phyloP scores from a whole-genome alignment of 2,329 filamentous ascomycete genomes.

The Apiospora arundinis region DNA sequence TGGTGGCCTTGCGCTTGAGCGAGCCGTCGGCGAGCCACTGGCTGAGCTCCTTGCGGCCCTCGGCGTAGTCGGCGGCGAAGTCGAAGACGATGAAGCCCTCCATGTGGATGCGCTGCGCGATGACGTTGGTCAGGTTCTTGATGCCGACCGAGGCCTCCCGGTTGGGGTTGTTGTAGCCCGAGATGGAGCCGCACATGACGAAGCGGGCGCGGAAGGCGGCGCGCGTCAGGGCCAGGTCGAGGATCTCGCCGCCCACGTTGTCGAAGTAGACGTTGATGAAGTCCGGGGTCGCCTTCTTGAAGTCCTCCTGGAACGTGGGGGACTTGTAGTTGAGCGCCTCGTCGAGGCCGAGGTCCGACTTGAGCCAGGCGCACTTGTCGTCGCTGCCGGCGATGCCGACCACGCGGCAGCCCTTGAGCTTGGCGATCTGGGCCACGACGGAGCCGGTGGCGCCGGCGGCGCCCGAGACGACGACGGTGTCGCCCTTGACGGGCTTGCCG shows the following conservation, averaged over 20 bases:
- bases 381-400: slow-evolving; percentile 82
- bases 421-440: slow-evolving; percentile 82
- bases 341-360: slow-evolving; percentile 58
- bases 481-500: slow-evolving; percentile 73
- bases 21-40: slow-evolving; percentile 27
- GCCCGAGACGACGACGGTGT: slow-evolving; percentile 83
- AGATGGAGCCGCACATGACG: slow-evolving; percentile 57
- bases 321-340: slow-evolving; percentile 88
- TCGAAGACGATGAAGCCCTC: slow-evolving; percentile 27
- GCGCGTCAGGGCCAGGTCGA: slow-evolving; percentile 41
- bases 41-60: slow-evolving; percentile 18
- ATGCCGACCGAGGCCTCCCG: slow-evolving; percentile 24
- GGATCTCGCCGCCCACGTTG: slow-evolving; percentile 59
- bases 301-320: slow-evolving; percentile 71
- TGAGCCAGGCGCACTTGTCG: slow-evolving; percentile 75
- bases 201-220: slow-evolving; percentile 27
- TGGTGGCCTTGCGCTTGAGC: slow-evolving; percentile 57
- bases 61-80: slow-evolving; percentile 15
- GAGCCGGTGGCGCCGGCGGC: slow-evolving; percentile 84
- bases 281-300: slow-evolving; percentile 73
- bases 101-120: slow-evolving; percentile 26
- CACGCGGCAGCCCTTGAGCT: slow-evolving; percentile 79
- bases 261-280: slow-evolving; percentile 75
- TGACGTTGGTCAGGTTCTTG: slow-evolving; percentile 26
- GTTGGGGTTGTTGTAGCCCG: slow-evolving; percentile 44